Base-by-base conservation (phyloP, 1,284 basidiomycete genomes). In the Puccinia novopanici region DNA sequence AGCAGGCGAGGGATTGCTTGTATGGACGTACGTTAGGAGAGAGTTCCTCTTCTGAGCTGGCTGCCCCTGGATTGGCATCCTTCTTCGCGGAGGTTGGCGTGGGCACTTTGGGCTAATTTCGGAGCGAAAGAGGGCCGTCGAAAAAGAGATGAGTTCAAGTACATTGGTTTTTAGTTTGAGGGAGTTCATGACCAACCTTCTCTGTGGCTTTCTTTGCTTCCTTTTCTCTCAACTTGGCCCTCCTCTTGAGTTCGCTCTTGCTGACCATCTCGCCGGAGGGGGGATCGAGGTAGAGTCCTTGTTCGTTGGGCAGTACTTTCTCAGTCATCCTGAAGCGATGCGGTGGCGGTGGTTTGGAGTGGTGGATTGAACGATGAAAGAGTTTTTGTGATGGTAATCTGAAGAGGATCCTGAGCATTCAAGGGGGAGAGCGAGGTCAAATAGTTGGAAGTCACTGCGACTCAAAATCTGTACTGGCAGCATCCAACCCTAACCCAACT, bases 251-350 rank as follows among this genome's bases (percentile, higher is more conserved):
- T 87, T 97, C 95, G 84, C 90, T 89, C 90, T 98, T 98, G 87
- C 93, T 95, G 85, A 98, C 91, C 91, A 95, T 90, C 87, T 97
- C 94, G 59, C 94, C 94, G 2, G 95, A 95, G 82, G 94, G 90
- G 63, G 92, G 92, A 86, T 97, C 95, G 84, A 87, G 87, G 83
- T 86, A 86, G 22, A 70, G 61, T 40, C 50, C 72, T 34, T 57
- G 13, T 48, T 80, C 68, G 57, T 70, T 78, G 0, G 76, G 76
- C 24, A 55, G 65, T 71, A 59, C 2, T 45, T 59, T 70, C 24
- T 77, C 65, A 1, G 45, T 68, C 75, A 65, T 67, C 67, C 50
- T 57, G 34, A 73, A 57, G 22, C 22, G 40, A 1, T 40, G 42
- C 24, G 63, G 17, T 3, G 40, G 40, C 24, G 22, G 19, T 6